phyloP scores from a whole-genome alignment of 805 yeast species.

The Hanseniaspora meyeri region DNA sequence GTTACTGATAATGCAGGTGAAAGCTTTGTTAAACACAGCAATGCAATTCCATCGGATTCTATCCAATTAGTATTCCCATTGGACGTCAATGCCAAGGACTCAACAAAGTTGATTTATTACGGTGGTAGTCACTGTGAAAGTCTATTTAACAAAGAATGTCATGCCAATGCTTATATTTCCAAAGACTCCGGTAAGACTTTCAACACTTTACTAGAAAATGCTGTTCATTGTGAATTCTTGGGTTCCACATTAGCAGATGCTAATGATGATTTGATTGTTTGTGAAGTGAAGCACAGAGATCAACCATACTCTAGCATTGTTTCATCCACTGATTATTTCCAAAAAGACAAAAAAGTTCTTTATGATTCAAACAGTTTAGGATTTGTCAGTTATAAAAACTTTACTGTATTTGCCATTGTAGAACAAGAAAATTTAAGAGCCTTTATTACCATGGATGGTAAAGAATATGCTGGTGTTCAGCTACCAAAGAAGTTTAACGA shows the following conservation, averaged over 20 bases:
- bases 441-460: constrained; percentile 68
- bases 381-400: constrained; percentile 58
- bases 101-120: constrained; percentile 53
- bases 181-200: constrained; percentile 58
- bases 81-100: constrained; percentile 48
- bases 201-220: constrained; percentile 40
- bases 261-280: constrained; percentile 46
- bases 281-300: constrained; percentile 38
- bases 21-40: constrained; percentile 30
- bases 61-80: constrained; percentile 33
- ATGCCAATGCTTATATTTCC: constrained; percentile 47
- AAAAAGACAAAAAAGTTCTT: constrained; percentile 28
- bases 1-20: constrained; percentile 58
- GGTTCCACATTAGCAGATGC: constrained; percentile 37
- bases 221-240: constrained; percentile 54
- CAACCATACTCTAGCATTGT: constrained; percentile 27
- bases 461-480: constrained; percentile 58
- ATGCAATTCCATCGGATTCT: constrained; percentile 40
- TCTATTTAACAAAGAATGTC: constrained; percentile 39
- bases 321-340: constrained; percentile 45
- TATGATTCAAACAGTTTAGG: constrained; percentile 53
- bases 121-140: constrained; percentile 49
- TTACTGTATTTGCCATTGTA: constrained; percentile 56
- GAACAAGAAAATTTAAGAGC: constrained; percentile 49
- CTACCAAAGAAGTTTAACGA: constrained; percentile 55